A percentile compares a stretch with the other conserved stretches of the same genome.
phyloP scores from a whole-genome alignment of 1,139 yeast species.

The Magnusiomyces ingens region DNA sequence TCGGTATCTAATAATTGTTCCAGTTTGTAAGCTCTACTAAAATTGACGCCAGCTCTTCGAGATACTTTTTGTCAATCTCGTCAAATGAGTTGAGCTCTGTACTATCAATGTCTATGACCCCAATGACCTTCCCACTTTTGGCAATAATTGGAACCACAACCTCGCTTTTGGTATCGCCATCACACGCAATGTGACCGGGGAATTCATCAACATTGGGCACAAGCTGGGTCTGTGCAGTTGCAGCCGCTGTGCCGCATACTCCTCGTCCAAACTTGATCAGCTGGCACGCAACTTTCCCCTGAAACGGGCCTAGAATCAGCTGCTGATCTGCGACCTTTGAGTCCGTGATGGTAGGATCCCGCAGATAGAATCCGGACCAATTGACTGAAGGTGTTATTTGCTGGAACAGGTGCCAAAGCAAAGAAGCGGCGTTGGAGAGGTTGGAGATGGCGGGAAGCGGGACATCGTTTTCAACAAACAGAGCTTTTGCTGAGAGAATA shows the following conservation, averaged over 20 bases:
- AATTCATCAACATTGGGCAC: conserved; percentile 70
- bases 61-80: conserved; percentile 48
- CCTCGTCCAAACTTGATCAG: conserved; percentile 70
- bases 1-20: neutral
- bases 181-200: conserved; percentile 96
- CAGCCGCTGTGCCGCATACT: conserved; percentile 86
- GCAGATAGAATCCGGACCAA: conserved; percentile 90
- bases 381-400: conserved; percentile 43
- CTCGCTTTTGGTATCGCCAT: conserved; percentile 88
- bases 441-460: conserved; percentile 41
- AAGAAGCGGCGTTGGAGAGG: conserved; percentile 74
- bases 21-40: conserved; percentile 28
- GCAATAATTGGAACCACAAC: conserved; percentile 76
- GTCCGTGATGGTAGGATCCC: conserved; percentile 28
- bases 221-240: conserved; percentile 50
- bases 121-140: conserved; percentile 41
- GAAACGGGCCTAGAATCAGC: conserved; percentile 84
- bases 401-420: conserved; percentile 77
- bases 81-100: conserved; percentile 57
- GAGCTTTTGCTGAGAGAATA: conserved; percentile 56
- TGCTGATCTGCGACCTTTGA: conserved; percentile 28
- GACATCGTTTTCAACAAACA: conserved; percentile 72
- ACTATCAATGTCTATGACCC: conserved; percentile 87
- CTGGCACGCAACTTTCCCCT: conserved; percentile 96
- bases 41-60: conserved; percentile 52